Evolutionary conservation across 371 early-diverging fungal genomes (phyloP), one percentile per base, ranked within the genome.

Genomic region (Mortierella sp.): DNA sequence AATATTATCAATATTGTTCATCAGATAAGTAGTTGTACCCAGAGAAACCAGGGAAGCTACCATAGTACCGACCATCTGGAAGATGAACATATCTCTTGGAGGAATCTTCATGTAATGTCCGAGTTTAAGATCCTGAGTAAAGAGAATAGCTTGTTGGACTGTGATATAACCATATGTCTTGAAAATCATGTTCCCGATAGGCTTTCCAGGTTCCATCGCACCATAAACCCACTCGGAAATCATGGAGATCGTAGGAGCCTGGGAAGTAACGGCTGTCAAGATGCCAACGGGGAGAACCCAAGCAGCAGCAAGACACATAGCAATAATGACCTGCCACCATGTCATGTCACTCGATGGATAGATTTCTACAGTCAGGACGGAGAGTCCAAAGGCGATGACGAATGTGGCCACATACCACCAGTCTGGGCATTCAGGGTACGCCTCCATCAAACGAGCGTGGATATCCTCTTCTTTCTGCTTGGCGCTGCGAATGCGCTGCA

Each of bases 221-320:
- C 93, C 93, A n/a, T 85, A 85, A 13, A 92, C 78, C 67, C 91
- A 79, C 70, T 92, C 89, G 12, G 95, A 89, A 35, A 96, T 86
- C 60, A 94, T 87, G 62, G 93, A 93, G 26, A 94, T 84, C 28
- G 91, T 92, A 26, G 92, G 92, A 42, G 87, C 84, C 57, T 90
- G 89, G 68, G 90, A 91, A 70, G 83, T 91, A 23, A 94, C 84
- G 29, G 95, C 95, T 42, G 87, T 86, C 57, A 94, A 87, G 59
- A 94, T 92, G 82, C 94, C 95, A 51, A 95, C 88, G 1, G 97
- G 96, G 5, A 97, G 75, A 7, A 93, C 86, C 75, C 95, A 90
- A 63, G 89, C 77, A 35, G 86, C 78, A 32, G 92, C 87, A 5
- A 95, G 75, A 29, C 82, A 73, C 35, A 93, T 86, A 37, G 94